phyloP scores from a whole-genome alignment of 495 filamentous ascomycete genomes.

The Aspergillus ellipticus region DNA sequence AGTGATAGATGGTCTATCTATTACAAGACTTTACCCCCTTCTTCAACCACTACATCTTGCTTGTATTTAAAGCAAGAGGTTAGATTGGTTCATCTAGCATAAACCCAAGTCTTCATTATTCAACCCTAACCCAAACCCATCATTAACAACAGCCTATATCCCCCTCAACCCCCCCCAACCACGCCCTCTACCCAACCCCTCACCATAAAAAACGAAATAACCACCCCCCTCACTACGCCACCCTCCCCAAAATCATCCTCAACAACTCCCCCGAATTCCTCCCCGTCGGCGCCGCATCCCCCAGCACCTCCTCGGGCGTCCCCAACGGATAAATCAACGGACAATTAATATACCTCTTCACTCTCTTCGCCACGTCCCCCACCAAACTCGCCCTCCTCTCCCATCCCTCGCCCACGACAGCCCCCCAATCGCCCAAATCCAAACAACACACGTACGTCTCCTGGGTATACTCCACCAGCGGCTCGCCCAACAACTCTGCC shows the following conservation, averaged over 20 bases:
- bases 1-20: too few species aligned
- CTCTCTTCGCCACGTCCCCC: constrained; percentile 17
- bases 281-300: constrained; percentile 15
- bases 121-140: too few species aligned
- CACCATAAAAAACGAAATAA: too few species aligned
- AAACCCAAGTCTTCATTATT: too few species aligned
- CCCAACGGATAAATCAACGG: constrained; percentile 22
- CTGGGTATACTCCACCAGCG: constrained; percentile 15
- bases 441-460: constrained; percentile 19
- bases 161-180: too few species aligned
- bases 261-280: constrained; percentile 11
- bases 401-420: constrained; percentile 21
- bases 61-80: too few species aligned
- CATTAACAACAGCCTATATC: too few species aligned
- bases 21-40: too few species aligned
- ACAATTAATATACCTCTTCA: constrained; percentile 21
- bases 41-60: too few species aligned
- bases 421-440: constrained; percentile 22
- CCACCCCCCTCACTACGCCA: too few species aligned
- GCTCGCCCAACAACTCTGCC: constrained; percentile 19
- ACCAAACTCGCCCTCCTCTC: constrained; percentile 9
- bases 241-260: constrained; percentile 8
- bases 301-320: constrained; percentile 17
- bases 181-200: too few species aligned
- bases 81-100: too few species aligned